These are phyloP conservation scores for Conoideocrella luteorostrata DNA, from an alignment of 2,329 filamentous ascomycete genomes.

Conservation along the genomic window DNA sequence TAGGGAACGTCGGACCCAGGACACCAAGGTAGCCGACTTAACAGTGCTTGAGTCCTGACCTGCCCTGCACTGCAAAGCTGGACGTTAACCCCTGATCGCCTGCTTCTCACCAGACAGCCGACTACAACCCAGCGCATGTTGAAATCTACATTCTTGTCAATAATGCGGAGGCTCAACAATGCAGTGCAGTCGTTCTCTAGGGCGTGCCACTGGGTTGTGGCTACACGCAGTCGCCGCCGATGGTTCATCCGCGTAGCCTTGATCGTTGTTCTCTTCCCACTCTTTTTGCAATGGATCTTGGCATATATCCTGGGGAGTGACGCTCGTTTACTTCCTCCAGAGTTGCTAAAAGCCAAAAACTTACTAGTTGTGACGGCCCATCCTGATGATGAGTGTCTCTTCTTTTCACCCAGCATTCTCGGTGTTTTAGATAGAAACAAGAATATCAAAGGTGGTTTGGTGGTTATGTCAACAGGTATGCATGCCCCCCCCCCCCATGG, in stretches of 20 bases:
- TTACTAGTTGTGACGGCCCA: constrained; percentile 33
- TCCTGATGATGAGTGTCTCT: constrained; percentile 33
- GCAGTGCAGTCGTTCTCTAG: constrained; percentile 8
- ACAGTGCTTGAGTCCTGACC: too few relatives aligned
- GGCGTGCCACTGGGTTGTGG: constrained; percentile 13
- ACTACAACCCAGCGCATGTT: background rate
- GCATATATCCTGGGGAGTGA: constrained; percentile 29
- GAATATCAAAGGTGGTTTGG: constrained; percentile 17
- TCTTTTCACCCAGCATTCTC: constrained; percentile 25
- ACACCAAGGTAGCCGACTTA: too few relatives aligned
- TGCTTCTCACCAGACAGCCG: too few relatives aligned
- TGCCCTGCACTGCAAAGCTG: too few relatives aligned
- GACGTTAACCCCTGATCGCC: constrained; percentile 1
- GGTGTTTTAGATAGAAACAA: constrained; percentile 23
- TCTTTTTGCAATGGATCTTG: constrained; percentile 28
- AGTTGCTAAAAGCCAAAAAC: constrained; percentile 26
- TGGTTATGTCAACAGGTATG: constrained; percentile 25
- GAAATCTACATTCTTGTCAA: background rate
- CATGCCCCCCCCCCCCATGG: constrained; percentile 4
- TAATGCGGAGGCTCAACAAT: constrained; percentile 7
- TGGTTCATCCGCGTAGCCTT: constrained; percentile 12
- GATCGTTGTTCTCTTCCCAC: constrained; percentile 15
- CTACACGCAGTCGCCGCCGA: constrained; percentile 15
- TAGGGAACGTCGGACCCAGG: too few relatives aligned
- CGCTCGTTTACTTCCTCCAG: constrained; percentile 27